Percentiles rank a stretch among this genome's conserved stretches.
Conservation (phyloP, 495 filamentous ascomycete genomes). For the Glarea lozoyensis region DNA sequence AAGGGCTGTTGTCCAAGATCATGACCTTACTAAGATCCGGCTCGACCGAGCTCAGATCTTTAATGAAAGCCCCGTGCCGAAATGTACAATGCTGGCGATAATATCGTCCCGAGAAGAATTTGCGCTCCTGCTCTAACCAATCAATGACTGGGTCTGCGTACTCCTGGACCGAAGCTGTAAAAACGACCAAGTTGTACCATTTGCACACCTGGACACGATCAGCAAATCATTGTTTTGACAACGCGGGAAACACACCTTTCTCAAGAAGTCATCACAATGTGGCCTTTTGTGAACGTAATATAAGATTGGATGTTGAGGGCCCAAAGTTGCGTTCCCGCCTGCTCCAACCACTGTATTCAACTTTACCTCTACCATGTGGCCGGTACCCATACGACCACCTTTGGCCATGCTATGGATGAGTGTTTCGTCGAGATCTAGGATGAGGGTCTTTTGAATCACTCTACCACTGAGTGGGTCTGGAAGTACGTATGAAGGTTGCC, state of each 20-base stretch:
- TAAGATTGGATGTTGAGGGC: conserved; percentile 88
- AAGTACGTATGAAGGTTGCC: conserved; percentile 68
- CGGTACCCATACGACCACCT: conserved; percentile 88
- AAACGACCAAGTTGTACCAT: conserved; percentile 97
- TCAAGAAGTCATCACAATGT: conserved; percentile 91
- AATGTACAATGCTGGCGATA: conserved; percentile 96
- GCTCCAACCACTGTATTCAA: conserved; percentile 56
- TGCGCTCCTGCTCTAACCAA: conserved; percentile 93
- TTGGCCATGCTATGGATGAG: conserved; percentile 96
- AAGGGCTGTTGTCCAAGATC: conserved; percentile 96
- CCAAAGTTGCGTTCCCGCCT: conserved; percentile 56
- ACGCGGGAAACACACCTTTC: conserved; percentile 49
- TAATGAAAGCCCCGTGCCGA: conserved; percentile 92
- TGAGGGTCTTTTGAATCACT: conserved; percentile 74
- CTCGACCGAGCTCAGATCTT: conserved; percentile 92
- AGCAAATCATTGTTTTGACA: conserved; percentile 4
- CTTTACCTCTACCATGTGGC: conserved; percentile 98
- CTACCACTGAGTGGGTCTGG: conserved; percentile 34
- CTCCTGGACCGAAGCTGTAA: conserved; percentile 95
- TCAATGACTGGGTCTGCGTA: conserved; percentile 99
- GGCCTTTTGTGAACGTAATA: conserved; percentile 99
- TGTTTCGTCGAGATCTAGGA: conserved; percentile 93
- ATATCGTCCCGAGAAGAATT: conserved; percentile 85
- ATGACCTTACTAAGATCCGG: conserved; percentile 94
- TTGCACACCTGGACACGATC: conserved; percentile 54